Evolutionary conservation across 371 early-diverging fungal species (phyloP).

Genomic region (Quaeritorhiza haematococci): DNA sequence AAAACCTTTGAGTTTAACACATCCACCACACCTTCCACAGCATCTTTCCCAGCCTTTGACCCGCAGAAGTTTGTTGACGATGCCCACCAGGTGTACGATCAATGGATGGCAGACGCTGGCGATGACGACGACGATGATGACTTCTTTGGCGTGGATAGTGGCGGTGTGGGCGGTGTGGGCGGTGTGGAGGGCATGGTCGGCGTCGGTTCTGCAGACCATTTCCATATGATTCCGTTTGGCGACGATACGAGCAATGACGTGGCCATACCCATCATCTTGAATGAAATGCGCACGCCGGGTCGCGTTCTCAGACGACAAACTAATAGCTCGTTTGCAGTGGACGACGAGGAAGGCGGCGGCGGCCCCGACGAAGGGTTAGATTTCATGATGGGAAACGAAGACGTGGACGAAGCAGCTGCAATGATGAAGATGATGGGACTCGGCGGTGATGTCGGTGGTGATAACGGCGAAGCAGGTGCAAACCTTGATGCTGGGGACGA

Average conservation of each 20-base stretch:
- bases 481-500: background rate
- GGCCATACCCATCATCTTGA: no score
- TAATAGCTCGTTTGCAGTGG: no score
- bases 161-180: slow-evolving; percentile 14
- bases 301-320: no score
- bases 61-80: slow-evolving; percentile 3
- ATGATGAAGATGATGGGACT: no score
- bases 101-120: background rate
- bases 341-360: no score
- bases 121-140: slow-evolving; percentile 21
- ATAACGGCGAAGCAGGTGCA: background rate
- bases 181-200: background rate
- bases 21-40: background rate
- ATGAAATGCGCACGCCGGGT: no score
- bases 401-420: no score
- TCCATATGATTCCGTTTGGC: background rate
- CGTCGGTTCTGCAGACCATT: slow-evolving; percentile 1
- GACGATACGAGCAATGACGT: no score
- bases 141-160: slow-evolving; percentile 9
- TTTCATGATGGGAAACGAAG: no score
- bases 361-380: no score
- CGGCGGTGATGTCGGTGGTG: background rate
- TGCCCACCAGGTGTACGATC: slow-evolving; percentile 1
- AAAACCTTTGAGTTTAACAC: slow-evolving; percentile 55
- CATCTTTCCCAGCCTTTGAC: slow-evolving; percentile 15